Percentiles rank a stretch among this genome's conserved stretches.
Conservation (phyloP, 179 eudicot genomes). For the Nepenthes alata region DNA sequence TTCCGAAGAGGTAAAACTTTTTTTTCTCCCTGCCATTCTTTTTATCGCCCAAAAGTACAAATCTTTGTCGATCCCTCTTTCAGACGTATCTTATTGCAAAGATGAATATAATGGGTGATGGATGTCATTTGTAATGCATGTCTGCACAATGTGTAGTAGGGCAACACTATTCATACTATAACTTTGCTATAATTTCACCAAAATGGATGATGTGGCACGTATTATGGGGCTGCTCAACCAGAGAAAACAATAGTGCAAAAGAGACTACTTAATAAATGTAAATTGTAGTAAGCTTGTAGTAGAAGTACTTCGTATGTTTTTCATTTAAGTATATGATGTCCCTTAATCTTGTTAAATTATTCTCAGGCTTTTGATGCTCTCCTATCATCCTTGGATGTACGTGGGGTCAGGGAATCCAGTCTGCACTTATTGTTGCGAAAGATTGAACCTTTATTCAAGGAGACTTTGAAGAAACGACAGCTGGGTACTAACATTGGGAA, state of each 20-base stretch:
- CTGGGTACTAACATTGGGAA: slow-evolving; percentile 5
- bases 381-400: slow-evolving; percentile 62
- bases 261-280: too few relatives aligned
- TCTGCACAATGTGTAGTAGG: too few relatives aligned
- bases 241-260: too few relatives aligned
- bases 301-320: too few relatives aligned
- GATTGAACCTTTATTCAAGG: slow-evolving; percentile 54
- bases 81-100: not conserved
- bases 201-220: too few relatives aligned
- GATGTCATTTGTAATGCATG: too few relatives aligned
- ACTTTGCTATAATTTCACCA: too few relatives aligned
- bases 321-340: not conserved
- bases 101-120: too few relatives aligned
- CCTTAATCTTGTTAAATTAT: not conserved
- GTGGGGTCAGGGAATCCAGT: slow-evolving; percentile 70
- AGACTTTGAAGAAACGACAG: slow-evolving; percentile 31
- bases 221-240: too few relatives aligned
- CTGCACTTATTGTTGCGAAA: slow-evolving; percentile 54
- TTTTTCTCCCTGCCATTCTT: not conserved
- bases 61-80: not conserved
- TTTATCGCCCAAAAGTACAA: not conserved
- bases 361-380: slow-evolving; percentile 72
- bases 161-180: too few relatives aligned
- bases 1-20: slow-evolving; percentile 47
- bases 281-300: too few relatives aligned